Base-by-base conservation (phyloP, 495 filamentous ascomycete species). In the Aspergillus heteromorphus region DNA sequence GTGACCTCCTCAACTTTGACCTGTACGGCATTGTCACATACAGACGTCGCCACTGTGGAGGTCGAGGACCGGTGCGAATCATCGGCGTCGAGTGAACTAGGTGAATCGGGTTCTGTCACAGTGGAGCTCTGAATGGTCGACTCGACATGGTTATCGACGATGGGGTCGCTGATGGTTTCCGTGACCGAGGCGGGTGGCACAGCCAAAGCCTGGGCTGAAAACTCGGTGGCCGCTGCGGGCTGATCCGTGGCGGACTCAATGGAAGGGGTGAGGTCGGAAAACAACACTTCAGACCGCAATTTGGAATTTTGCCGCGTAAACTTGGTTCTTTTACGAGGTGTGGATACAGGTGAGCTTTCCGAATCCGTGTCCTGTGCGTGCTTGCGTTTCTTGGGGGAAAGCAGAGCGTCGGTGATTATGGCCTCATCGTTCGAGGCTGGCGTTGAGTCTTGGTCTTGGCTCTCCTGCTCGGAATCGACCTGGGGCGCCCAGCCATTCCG, bases 401-500 rank as follows among this genome's bases (percentile, higher is more conserved):
- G 56, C 29, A 42, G 48, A 29, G 54, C 51, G 21, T 73, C 72
- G 34, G 67, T 65, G 36, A 62, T 59, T 34, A 62, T 57, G 14
- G 54, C 52, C 23, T 73, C 72, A 36, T 68, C 65, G 36, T 62
- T 60, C 38, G 61, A 58, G 16, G 55, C 59, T 10, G 75, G 74
- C 19, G 66, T 77, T 17, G 71, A 68, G 20, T 68, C 58, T 45
- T 70, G 67, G 20, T 68, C 58, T 45, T 70, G 67, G 59, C 71
- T 74, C 18, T 62, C 51, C 11, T 55, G 36, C 21, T 66, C 67
- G 19, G 68, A 81, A 63, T 62, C 79, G 60, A 20, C 65, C 47
- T 57, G 64, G 48, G 34, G 73, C 18, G 82, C 75, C 95, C 95
- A 98, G 7, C 93, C 95, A 69, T 95, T 96, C 23, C 79, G 74